Conservation (phyloP, 352 stramenopile species). For the Phytophthora ramorum region DNA sequence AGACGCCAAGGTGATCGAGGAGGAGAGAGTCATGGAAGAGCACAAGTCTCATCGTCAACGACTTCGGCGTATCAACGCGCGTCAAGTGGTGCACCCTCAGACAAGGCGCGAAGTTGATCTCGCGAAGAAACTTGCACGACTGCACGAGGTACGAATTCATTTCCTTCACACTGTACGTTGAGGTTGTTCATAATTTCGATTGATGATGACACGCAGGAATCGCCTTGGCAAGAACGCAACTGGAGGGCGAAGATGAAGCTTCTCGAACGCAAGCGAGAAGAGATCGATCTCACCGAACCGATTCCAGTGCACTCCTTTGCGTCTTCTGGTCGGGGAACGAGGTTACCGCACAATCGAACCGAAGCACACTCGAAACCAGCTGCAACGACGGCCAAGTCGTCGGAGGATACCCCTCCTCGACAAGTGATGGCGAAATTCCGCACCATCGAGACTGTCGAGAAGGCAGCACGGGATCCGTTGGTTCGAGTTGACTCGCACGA, state of each 20-base stretch:
- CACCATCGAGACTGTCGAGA: conserved; percentile 72
- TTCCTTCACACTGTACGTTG: not conserved
- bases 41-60: conserved; percentile 64
- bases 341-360: not conserved
- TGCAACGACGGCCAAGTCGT: conserved; percentile 2
- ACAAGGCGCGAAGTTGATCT: conserved; percentile 14
- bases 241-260: conserved; percentile 44
- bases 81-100: conserved; percentile 26
- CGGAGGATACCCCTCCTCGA: not conserved
- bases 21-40: conserved; percentile 65
- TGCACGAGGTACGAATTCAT: conserved; percentile 17
- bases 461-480: conserved; percentile 53
- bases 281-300: not conserved
- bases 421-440: conserved; percentile 34
- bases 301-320: not conserved
- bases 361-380: not conserved
- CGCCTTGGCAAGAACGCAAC: conserved; percentile 81
- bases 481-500: conserved; percentile 73
- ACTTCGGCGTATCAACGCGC: conserved; percentile 53
- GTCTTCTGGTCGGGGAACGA: not conserved
- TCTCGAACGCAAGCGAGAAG: conserved; percentile 13
- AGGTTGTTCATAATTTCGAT: not conserved
- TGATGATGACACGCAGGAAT: conserved; percentile 36
- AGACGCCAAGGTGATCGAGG: conserved; percentile 70
- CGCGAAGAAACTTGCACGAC: conserved; percentile 17